Percentiles rank a stretch among this genome's conserved stretches.
Evolutionary conservation across 179 eudicot species (phyloP).

Genomic region (Drosera spatulata): DNA sequence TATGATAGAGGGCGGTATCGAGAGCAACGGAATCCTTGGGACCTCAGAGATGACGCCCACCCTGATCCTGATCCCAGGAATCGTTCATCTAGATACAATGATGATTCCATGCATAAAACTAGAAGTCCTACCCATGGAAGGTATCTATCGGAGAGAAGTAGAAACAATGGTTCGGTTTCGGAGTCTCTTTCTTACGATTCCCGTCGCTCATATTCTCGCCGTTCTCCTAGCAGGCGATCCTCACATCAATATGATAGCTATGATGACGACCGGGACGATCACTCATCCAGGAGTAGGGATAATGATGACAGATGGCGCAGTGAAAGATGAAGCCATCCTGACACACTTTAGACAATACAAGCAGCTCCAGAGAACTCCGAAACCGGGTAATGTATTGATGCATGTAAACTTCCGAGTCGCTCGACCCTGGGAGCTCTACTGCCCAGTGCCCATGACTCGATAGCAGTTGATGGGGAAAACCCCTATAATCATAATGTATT

Average conservation of each 20-base stretch:
- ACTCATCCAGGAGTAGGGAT: slow-evolving; percentile 32
- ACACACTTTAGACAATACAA: neutral
- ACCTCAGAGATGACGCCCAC: slow-evolving; percentile 46
- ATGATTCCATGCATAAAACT: slow-evolving; percentile 20
- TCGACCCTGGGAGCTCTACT: no score
- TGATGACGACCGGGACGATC: slow-evolving; percentile 17
- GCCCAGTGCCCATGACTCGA: no score
- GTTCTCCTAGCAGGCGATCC: slow-evolving; percentile 19
- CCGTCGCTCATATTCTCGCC: slow-evolving; percentile 30
- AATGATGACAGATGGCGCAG: slow-evolving; percentile 32
- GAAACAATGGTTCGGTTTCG: slow-evolving; percentile 25
- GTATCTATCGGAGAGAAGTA: slow-evolving; percentile 41
- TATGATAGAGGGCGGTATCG: slow-evolving; percentile 26
- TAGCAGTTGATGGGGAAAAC: no score
- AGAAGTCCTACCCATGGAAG: slow-evolving; percentile 51
- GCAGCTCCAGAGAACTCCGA: no score
- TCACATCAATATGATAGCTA: slow-evolving; percentile 18
- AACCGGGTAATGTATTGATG: no score
- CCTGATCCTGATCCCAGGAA: slow-evolving; percentile 35
- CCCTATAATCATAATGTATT: no score
- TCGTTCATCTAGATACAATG: slow-evolving; percentile 6
- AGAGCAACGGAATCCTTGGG: slow-evolving; percentile 35
- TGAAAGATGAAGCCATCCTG: slow-evolving; percentile 5
- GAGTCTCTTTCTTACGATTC: slow-evolving; percentile 28
- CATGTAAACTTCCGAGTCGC: no score